Evolutionary conservation across 495 filamentous ascomycete genomes (phyloP).

Genomic region (Echria macrotheca): DNA sequence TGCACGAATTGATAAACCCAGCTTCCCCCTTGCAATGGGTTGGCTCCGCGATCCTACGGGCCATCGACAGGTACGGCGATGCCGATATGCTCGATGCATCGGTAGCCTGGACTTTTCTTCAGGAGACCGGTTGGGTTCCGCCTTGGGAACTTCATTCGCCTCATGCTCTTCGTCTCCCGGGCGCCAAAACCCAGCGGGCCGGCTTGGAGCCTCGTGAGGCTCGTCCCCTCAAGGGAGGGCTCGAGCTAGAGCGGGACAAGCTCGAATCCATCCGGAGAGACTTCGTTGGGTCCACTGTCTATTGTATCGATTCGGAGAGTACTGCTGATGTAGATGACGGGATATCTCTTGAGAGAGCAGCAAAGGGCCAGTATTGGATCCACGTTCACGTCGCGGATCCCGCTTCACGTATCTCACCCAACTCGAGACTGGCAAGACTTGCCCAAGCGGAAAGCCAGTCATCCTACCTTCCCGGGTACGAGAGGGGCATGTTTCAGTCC

Average conservation of each 20-base stretch:
- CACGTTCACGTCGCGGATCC: slow-evolving; percentile 92
- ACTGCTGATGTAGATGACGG: slow-evolving; percentile 87
- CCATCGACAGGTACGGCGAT: slow-evolving; percentile 62
- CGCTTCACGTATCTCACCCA: slow-evolving; percentile 65
- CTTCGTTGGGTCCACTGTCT: slow-evolving; percentile 66
- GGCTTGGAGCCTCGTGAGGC: too few species aligned
- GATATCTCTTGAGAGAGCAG: slow-evolving; percentile 66
- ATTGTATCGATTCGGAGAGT: slow-evolving; percentile 69
- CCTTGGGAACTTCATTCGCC: slow-evolving; percentile 75
- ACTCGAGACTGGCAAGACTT: slow-evolving; percentile 53
- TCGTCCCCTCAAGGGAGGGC: too few species aligned
- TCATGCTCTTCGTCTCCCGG: slow-evolving; percentile 55
- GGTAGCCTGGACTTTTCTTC: slow-evolving; percentile 65
- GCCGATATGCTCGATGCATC: slow-evolving; percentile 44
- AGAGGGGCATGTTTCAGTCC: slow-evolving; percentile 68
- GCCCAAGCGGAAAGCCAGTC: slow-evolving; percentile 60
- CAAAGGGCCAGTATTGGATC: slow-evolving; percentile 67
- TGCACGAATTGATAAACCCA: slow-evolving; percentile 43
- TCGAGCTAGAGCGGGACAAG: too few species aligned
- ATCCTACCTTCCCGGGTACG: slow-evolving; percentile 69
- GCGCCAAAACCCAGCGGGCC: too few species aligned
- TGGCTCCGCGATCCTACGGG: slow-evolving; percentile 67
- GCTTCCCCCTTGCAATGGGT: slow-evolving; percentile 50
- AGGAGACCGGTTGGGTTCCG: slow-evolving; percentile 76
- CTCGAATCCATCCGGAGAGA: slow-evolving; percentile 54